Conservation (phyloP, 202 grass and related monocot species). For the Panicum hallii region DNA sequence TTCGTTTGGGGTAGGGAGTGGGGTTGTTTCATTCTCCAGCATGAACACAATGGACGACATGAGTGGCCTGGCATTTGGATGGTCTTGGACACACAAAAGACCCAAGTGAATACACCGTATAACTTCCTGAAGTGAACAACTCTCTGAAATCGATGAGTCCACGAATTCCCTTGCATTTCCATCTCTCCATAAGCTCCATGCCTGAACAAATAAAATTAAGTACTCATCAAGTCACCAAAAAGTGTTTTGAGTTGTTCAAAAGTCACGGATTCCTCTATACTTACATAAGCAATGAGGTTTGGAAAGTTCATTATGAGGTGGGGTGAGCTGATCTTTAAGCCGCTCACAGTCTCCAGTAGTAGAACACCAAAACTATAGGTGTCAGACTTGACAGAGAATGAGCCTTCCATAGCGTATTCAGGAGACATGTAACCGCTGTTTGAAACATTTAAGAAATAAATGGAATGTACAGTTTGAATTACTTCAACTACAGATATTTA, state of each 20-base stretch:
- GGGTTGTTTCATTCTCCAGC: slow-evolving; percentile 50
- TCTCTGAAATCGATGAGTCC: slow-evolving; percentile 37
- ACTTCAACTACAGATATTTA: neutral
- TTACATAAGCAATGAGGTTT: slow-evolving; percentile 63
- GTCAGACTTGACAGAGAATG: slow-evolving; percentile 57
- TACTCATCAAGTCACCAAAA: neutral
- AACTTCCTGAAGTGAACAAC: slow-evolving; percentile 29
- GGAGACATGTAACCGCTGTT: too few relatives aligned
- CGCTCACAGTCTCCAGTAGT: slow-evolving; percentile 60
- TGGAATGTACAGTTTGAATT: too few relatives aligned
- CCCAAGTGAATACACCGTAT: slow-evolving; percentile 50
- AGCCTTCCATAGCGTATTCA: too few relatives aligned
- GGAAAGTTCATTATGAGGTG: slow-evolving; percentile 21
- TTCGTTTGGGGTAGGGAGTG: slow-evolving; percentile 46
- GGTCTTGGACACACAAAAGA: slow-evolving; percentile 61
- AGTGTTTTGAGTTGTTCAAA: too few relatives aligned
- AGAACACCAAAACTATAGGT: slow-evolving; percentile 67
- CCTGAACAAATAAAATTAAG: slow-evolving; percentile 27
- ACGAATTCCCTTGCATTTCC: slow-evolving; percentile 44
- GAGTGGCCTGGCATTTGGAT: slow-evolving; percentile 50
- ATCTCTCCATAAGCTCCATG: slow-evolving; percentile 66
- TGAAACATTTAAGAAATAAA: too few relatives aligned
- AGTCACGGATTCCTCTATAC: neutral
- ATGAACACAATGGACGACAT: slow-evolving; percentile 62
- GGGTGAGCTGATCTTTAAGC: slow-evolving; percentile 46